These are phyloP conservation scores for Suhomyces anneliseae DNA, from an alignment of 1,139 yeast species.

Conservation along the genomic window DNA sequence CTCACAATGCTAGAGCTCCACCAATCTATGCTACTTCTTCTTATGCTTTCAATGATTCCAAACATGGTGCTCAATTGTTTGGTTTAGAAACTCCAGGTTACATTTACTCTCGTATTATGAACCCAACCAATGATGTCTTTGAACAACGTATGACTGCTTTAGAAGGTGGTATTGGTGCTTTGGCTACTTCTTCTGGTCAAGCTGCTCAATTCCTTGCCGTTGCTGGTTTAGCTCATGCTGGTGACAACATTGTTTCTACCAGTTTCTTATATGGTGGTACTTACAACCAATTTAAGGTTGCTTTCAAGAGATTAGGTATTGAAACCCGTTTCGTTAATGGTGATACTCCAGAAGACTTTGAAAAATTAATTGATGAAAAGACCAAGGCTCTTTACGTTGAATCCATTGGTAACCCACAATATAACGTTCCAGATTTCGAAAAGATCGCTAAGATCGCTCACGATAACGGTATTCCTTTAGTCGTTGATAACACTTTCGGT, in stretches of 20 bases:
- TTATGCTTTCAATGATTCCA: conserved; percentile 80
- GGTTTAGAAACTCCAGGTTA: conserved; percentile 77
- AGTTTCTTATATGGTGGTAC: conserved; percentile 96
- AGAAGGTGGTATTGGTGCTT: conserved; percentile 89
- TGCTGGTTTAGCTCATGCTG: conserved; percentile 79
- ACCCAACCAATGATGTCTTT: conserved; percentile 89
- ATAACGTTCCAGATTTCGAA: conserved; percentile 90
- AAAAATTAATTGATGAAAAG: conserved; percentile 69
- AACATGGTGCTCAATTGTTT: conserved; percentile 89
- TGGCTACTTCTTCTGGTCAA: conserved; percentile 93
- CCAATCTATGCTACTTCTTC: conserved; percentile 91
- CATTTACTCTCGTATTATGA: conserved; percentile 86
- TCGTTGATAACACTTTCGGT: conserved; percentile 96
- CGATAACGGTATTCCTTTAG: conserved; percentile 84
- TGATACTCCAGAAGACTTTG: conserved; percentile 69
- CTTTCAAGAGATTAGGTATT: conserved; percentile 85
- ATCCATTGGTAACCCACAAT: conserved; percentile 91
- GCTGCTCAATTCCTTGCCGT: conserved; percentile 90
- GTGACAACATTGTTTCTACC: conserved; percentile 87
- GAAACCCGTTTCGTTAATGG: conserved; percentile 83
- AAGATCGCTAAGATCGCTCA: conserved; percentile 76
- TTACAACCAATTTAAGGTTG: conserved; percentile 90
- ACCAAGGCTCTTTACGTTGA: conserved; percentile 91
- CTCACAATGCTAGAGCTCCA: conserved; percentile 79
- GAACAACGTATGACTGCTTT: conserved; percentile 91